Percentiles rank a stretch among this genome's conserved stretches.
phyloP scores from a whole-genome alignment of 1,284 basidiomycete genomes.

The Leccinum pachyderme region DNA sequence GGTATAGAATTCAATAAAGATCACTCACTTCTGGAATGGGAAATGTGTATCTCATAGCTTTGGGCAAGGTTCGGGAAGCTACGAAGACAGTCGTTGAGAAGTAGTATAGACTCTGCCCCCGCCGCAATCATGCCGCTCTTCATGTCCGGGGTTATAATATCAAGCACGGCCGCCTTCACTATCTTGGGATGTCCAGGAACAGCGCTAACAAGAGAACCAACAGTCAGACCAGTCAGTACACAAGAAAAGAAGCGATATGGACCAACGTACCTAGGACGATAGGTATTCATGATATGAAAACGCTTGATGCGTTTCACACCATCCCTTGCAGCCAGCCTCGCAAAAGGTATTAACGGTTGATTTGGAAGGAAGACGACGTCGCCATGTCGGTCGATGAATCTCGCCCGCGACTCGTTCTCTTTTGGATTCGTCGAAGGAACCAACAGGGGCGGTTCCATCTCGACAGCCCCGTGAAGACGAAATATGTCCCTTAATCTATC shows the following conservation, averaged over 20 bases:
- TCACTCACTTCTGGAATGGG: constrained; percentile 66
- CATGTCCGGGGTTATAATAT: constrained; percentile 75
- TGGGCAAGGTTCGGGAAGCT: constrained; percentile 66
- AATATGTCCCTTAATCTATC: constrained; percentile 78
- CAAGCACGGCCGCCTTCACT: constrained; percentile 72
- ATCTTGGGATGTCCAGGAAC: constrained; percentile 69
- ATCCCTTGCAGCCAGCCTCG: constrained; percentile 76
- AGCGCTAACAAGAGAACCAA: constrained; percentile 37
- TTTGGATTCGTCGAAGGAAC: constrained; percentile 51
- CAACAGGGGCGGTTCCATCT: constrained; percentile 80
- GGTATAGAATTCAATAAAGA: background rate
- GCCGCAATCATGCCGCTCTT: constrained; percentile 59
- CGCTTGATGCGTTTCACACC: constrained; percentile 83
- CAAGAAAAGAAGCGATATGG: background rate
- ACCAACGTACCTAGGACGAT: constrained; percentile 54
- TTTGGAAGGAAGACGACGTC: constrained; percentile 81
- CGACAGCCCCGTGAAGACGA: constrained; percentile 85
- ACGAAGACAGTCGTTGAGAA: constrained; percentile 63
- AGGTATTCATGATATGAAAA: constrained; percentile 80
- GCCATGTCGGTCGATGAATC: constrained; percentile 80
- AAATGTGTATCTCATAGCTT: constrained; percentile 69
- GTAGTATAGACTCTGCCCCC: constrained; percentile 65
- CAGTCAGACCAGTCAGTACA: too few species aligned
- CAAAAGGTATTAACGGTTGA: constrained; percentile 80
- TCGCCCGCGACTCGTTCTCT: constrained; percentile 49